Conservation (phyloP, 2,329 filamentous ascomycete genomes). For the Verticillium klebahnii region DNA sequence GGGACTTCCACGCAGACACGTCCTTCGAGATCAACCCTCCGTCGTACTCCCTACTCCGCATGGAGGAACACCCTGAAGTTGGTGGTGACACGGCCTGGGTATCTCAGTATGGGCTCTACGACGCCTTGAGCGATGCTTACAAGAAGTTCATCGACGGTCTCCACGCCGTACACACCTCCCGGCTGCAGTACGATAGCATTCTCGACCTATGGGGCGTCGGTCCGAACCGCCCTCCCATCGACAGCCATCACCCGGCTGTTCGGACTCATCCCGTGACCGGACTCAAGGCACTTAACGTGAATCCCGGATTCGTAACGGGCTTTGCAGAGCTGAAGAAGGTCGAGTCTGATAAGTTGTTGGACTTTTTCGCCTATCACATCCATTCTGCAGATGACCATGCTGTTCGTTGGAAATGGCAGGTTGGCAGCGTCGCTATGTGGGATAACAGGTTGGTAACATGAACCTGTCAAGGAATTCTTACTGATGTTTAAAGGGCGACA, state of each 20-base stretch:
- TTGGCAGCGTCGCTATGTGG: constrained; percentile 46
- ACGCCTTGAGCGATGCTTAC: constrained; percentile 36
- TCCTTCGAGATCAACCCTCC: constrained; percentile 47
- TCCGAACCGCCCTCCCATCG: constrained; percentile 38
- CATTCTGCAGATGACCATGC: constrained; percentile 45
- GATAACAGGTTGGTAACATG: constrained; percentile 33
- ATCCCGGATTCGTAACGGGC: constrained; percentile 39
- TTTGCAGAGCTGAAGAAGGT: constrained; percentile 45
- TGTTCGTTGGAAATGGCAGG: constrained; percentile 45
- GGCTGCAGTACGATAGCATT: constrained; percentile 42
- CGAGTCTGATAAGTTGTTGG: constrained; percentile 41
- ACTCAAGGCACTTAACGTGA: constrained; percentile 40
- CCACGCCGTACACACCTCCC: constrained; percentile 40
- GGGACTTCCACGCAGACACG: constrained; percentile 45
- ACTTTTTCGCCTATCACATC: constrained; percentile 41
- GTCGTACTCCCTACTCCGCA: constrained; percentile 44
- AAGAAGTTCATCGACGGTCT: constrained; percentile 36
- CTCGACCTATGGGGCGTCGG: constrained; percentile 36
- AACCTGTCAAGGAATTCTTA: background rate
- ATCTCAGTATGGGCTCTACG: constrained; percentile 40
- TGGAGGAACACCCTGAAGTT: constrained; percentile 43
- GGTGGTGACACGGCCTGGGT: constrained; percentile 45
- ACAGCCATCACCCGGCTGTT: constrained; percentile 42
- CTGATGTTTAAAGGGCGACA: constrained; percentile 21
- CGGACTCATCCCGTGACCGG: constrained; percentile 43